phyloP scores from a whole-genome alignment of 129 eudicot species.

The Rutidosis leptorrhynchoides region DNA sequence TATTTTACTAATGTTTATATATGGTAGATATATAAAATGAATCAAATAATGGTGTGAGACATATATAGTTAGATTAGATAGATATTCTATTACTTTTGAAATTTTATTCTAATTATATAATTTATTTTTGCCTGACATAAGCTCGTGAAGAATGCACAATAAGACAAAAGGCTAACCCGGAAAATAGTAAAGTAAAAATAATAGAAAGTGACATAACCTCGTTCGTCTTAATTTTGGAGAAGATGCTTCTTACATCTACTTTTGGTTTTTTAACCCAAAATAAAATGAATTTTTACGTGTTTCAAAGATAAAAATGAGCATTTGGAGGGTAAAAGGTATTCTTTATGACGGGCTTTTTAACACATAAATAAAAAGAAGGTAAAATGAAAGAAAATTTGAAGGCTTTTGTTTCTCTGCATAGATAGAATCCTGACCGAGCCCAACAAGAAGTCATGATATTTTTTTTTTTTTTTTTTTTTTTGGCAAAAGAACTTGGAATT shows the following conservation, averaged over 20 bases:
- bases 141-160: conserved; percentile 75
- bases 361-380: background rate
- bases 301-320: conserved; percentile 4
- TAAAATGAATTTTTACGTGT: conserved; percentile 21
- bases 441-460: conserved; percentile 32
- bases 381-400: conserved; percentile 12
- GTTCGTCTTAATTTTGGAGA: conserved; percentile 41
- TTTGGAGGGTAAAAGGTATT: background rate
- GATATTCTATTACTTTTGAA: background rate
- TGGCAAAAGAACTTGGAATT: too few species aligned
- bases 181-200: conserved; percentile 31
- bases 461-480: too few species aligned
- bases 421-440: conserved; percentile 25
- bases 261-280: conserved; percentile 34
- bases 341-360: too few species aligned
- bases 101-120: background rate
- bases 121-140: conserved; percentile 53
- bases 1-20: too few species aligned
- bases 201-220: conserved; percentile 39
- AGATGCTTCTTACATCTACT: conserved; percentile 41
- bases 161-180: conserved; percentile 68
- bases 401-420: conserved; percentile 12
- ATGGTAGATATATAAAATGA: conserved; percentile 15
- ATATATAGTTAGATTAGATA: too few species aligned
- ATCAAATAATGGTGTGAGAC: too few species aligned